These are phyloP conservation scores for Nepenthes alata DNA, from an alignment of 179 eudicot species.

Conservation along the genomic window DNA sequence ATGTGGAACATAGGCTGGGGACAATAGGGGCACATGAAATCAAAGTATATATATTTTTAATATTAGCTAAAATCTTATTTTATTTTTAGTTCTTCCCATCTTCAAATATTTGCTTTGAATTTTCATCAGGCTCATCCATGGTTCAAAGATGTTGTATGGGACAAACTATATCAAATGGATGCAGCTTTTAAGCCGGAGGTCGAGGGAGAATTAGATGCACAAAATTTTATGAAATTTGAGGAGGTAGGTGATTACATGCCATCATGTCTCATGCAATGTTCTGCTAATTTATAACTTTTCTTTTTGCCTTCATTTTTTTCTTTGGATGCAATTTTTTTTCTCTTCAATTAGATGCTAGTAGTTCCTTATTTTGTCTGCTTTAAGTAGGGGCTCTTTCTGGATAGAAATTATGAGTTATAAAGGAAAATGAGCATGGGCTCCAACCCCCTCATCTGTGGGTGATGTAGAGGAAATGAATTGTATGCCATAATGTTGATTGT, in stretches of 20 bases:
- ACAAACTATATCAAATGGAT: slow-evolving; percentile 47
- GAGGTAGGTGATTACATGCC: slow-evolving; percentile 27
- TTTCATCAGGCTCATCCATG: slow-evolving; percentile 52
- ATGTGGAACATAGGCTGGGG: slow-evolving; percentile 57
- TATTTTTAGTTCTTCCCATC: background rate
- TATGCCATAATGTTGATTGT: too few species aligned
- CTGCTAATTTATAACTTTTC: background rate
- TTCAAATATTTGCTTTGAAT: background rate
- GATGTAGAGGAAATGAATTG: too few species aligned
- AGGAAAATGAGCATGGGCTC: background rate
- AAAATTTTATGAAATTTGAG: slow-evolving; percentile 49
- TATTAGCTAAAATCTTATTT: background rate
- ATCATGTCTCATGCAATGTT: background rate
- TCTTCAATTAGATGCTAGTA: too few species aligned
- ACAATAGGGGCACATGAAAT: slow-evolving; percentile 45
- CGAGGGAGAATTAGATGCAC: slow-evolving; percentile 57
- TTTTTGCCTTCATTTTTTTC: too few species aligned
- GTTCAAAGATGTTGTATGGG: slow-evolving; percentile 58
- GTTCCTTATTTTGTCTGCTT: too few species aligned
- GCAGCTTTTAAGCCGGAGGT: slow-evolving; percentile 68
- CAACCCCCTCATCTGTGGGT: too few species aligned
- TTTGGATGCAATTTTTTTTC: too few species aligned
- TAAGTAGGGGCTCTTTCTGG: too few species aligned
- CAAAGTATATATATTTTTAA: slow-evolving; percentile 23
- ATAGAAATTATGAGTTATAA: background rate